Percentiles rank a stretch among this genome's conserved stretches.
These are phyloP conservation scores for Trichophyton mentagrophytes DNA, from an alignment of 2,329 filamentous ascomycete genomes.

Conservation along the genomic window DNA sequence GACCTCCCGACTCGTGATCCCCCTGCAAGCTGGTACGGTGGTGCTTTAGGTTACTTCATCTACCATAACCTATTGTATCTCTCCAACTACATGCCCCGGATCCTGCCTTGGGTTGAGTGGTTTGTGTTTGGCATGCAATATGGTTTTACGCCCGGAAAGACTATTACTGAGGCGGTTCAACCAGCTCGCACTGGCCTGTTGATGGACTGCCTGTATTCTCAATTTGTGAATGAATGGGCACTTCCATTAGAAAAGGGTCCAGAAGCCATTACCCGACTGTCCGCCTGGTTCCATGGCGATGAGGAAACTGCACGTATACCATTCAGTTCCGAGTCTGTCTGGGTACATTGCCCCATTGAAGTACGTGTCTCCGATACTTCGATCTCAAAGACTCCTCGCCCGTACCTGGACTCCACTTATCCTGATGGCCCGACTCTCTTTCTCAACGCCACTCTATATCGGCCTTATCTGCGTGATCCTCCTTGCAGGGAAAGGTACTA, in stretches of 20 bases:
- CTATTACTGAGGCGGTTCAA: constrained; percentile 61
- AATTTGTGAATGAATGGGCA: constrained; percentile 98
- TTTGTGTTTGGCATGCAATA: constrained; percentile 98
- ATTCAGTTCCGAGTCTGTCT: constrained; percentile 64
- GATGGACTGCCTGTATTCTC: constrained; percentile 97
- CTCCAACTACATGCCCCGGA: constrained; percentile 60
- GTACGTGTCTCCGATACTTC: constrained; percentile 71
- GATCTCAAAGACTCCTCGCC: constrained; percentile 37
- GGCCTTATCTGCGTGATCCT: constrained; percentile 66
- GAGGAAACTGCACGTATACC: constrained; percentile 60
- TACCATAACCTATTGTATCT: constrained; percentile 85
- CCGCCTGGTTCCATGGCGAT: constrained; percentile 73
- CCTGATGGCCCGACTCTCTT: constrained; percentile 63
- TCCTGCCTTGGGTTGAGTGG: constrained; percentile 85
- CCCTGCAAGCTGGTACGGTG: constrained; percentile 65
- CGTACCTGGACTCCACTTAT: constrained; percentile 61
- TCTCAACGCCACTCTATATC: constrained; percentile 80
- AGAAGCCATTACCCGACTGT: constrained; percentile 70
- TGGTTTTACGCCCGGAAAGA: constrained; percentile 59
- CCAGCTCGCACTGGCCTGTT: constrained; percentile 67
- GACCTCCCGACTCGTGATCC: constrained; percentile 48
- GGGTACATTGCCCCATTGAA: constrained; percentile 81
- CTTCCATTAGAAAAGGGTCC: constrained; percentile 75
- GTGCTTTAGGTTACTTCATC: constrained; percentile 67
- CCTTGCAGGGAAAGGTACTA: constrained; percentile 69